phyloP scores from a whole-genome alignment of 805 yeast species.

The Alloascoidea hylecoeti region DNA sequence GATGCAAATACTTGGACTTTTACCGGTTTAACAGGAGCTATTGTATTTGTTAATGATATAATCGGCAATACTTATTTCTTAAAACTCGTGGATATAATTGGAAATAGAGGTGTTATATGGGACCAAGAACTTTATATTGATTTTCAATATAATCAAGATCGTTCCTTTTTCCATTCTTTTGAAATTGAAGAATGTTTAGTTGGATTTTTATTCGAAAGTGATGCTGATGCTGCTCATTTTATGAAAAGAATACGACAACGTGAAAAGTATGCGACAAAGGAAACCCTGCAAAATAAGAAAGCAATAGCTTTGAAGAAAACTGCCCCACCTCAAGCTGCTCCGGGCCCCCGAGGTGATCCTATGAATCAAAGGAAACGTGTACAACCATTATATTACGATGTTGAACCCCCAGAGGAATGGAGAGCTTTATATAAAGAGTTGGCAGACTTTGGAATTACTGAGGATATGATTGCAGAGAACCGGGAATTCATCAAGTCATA shows the following conservation, averaged over 20 bases:
- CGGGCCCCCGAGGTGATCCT: slow-evolving; percentile 59
- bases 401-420: slow-evolving; percentile 78
- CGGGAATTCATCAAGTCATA: slow-evolving; percentile 72
- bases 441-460: slow-evolving; percentile 67
- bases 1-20: slow-evolving; percentile 67
- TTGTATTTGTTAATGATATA: slow-evolving; percentile 76
- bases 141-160: slow-evolving; percentile 84
- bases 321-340: slow-evolving; percentile 16
- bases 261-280: slow-evolving; percentile 76
- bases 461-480: slow-evolving; percentile 82
- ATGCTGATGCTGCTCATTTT: slow-evolving; percentile 77
- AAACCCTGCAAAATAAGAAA: slow-evolving; percentile 73
- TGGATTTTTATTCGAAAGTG: slow-evolving; percentile 83
- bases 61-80: slow-evolving; percentile 91
- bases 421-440: slow-evolving; percentile 56
- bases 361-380: slow-evolving; percentile 16
- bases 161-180: slow-evolving; percentile 89
- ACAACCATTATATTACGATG: slow-evolving; percentile 50
- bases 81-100: slow-evolving; percentile 74
- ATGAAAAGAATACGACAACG: slow-evolving; percentile 60
- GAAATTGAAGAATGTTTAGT: slow-evolving; percentile 83
- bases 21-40: slow-evolving; percentile 85
- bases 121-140: slow-evolving; percentile 89
- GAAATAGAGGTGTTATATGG: slow-evolving; percentile 85
- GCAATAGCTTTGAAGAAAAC: slow-evolving; percentile 68